Percentiles rank a stretch among this genome's conserved stretches.
These are phyloP conservation scores for Trichosporon inkin DNA, from an alignment of 1,284 basidiomycete species.

Conservation along the genomic window DNA sequence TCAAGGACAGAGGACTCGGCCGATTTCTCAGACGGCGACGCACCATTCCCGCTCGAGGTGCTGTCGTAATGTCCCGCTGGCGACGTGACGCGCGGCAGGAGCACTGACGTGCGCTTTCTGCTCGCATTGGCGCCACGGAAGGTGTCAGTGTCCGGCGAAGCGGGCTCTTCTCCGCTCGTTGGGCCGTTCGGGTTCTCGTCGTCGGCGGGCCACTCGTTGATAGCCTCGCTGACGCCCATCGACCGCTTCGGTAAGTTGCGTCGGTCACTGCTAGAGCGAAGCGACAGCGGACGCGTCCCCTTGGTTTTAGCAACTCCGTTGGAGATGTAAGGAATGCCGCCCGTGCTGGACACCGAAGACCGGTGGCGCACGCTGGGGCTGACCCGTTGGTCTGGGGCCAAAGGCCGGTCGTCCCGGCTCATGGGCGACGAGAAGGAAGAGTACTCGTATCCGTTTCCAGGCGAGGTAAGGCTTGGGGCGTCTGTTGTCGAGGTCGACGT, in stretches of 20 bases:
- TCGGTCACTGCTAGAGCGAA: slow-evolving; percentile 4
- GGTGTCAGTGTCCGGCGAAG: background rate
- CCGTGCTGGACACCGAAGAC: slow-evolving; percentile 11
- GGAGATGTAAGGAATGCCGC: slow-evolving; percentile 40
- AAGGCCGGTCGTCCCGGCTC: slow-evolving; percentile 3
- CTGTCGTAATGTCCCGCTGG: slow-evolving; percentile 11
- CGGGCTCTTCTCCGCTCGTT: background rate
- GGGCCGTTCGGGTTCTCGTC: slow-evolving; percentile 11
- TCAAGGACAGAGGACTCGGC: background rate
- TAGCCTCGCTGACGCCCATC: slow-evolving; percentile 33
- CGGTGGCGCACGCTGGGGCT: slow-evolving; percentile 1
- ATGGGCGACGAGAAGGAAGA: slow-evolving; percentile 10
- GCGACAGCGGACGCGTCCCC: slow-evolving; percentile 14
- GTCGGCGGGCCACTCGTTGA: slow-evolving; percentile 31
- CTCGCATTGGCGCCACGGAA: slow-evolving; percentile 22
- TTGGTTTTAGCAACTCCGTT: slow-evolving; percentile 43
- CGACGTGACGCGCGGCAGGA: slow-evolving; percentile 22
- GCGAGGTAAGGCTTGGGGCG: slow-evolving; percentile 23
- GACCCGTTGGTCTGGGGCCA: slow-evolving; percentile 8
- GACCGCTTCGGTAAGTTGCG: slow-evolving; percentile 13
- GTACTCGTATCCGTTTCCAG: slow-evolving; percentile 26
- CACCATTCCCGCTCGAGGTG: slow-evolving; percentile 2
- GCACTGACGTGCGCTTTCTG: slow-evolving; percentile 41
- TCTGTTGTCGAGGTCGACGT: slow-evolving; percentile 34
- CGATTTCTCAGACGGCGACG: background rate